phyloP scores from a whole-genome alignment of 2,329 filamentous ascomycete species.

The Gaeumannomyces sp. region DNA sequence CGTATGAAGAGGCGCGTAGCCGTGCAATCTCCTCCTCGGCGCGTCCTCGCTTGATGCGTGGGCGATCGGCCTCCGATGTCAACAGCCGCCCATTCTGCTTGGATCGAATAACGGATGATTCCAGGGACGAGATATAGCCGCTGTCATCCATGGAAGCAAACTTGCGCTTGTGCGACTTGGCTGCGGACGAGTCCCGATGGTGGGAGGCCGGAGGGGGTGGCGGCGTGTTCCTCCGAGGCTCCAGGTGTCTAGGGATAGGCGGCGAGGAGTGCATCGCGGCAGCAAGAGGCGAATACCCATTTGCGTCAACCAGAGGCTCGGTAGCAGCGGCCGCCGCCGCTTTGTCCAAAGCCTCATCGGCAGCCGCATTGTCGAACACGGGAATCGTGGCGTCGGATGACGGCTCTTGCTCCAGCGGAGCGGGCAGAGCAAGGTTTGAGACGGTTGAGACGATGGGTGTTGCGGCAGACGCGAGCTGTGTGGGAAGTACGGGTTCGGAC shows the following conservation, averaged over 20 bases:
- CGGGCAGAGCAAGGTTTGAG: not conserved
- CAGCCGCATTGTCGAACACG: slow-evolving; percentile 57
- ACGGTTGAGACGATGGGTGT: not conserved
- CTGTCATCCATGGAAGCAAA: slow-evolving; percentile 80
- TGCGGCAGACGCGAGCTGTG: slow-evolving; percentile 22
- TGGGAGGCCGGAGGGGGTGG: slow-evolving; percentile 50
- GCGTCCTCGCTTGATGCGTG: slow-evolving; percentile 76
- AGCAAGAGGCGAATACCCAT: slow-evolving; percentile 64
- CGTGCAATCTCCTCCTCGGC: slow-evolving; percentile 95
- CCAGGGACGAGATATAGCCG: slow-evolving; percentile 92
- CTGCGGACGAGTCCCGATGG: slow-evolving; percentile 49
- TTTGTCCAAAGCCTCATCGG: slow-evolving; percentile 45
- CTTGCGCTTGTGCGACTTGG: slow-evolving; percentile 68
- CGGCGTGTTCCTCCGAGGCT: slow-evolving; percentile 64
- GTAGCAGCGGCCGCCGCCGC: slow-evolving; percentile 31
- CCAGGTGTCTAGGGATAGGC: slow-evolving; percentile 59
- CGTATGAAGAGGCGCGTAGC: slow-evolving; percentile 84
- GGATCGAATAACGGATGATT: slow-evolving; percentile 79
- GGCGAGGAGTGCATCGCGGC: slow-evolving; percentile 83
- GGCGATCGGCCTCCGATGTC: slow-evolving; percentile 75
- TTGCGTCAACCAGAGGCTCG: slow-evolving; percentile 30
- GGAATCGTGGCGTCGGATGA: slow-evolving; percentile 76
- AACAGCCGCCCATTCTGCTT: slow-evolving; percentile 58
- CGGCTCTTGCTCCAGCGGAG: slow-evolving; percentile 37
- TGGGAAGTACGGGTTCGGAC: slow-evolving; percentile 42